These are phyloP conservation scores for Sporothrix variecibatus DNA, from an alignment of 2,329 filamentous ascomycete genomes.

Conservation along the genomic window DNA sequence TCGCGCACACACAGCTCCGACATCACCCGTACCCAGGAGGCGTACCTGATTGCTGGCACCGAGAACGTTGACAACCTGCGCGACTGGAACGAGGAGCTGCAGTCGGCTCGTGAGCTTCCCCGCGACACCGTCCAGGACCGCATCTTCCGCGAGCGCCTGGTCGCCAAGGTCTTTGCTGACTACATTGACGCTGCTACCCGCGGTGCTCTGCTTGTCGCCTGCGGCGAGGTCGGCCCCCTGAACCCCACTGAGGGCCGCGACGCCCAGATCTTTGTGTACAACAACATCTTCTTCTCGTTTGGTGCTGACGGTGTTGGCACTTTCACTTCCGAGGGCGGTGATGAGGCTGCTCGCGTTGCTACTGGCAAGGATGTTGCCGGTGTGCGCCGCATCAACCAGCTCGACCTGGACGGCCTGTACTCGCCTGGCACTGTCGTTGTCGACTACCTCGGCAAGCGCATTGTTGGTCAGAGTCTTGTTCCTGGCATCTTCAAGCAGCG, in stretches of 20 bases:
- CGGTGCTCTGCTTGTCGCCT: slow-evolving; percentile 87
- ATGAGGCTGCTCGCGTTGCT: slow-evolving; percentile 92
- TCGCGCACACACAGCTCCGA: slow-evolving; percentile 76
- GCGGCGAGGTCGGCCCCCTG: slow-evolving; percentile 87
- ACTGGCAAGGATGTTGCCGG: slow-evolving; percentile 96
- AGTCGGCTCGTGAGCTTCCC: slow-evolving; percentile 91
- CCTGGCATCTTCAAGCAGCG: slow-evolving; percentile 99
- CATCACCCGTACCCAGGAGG: slow-evolving; percentile 87
- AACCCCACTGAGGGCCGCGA: slow-evolving; percentile 93
- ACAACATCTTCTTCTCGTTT: slow-evolving; percentile 99
- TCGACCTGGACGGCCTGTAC: slow-evolving; percentile 92
- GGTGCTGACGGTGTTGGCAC: slow-evolving; percentile 96
- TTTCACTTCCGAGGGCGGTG: slow-evolving; percentile 92
- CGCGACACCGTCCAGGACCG: slow-evolving; percentile 93
- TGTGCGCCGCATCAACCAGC: slow-evolving; percentile 92
- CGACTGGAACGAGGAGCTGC: slow-evolving; percentile 99
- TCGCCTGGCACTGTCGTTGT: slow-evolving; percentile 95
- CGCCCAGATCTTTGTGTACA: slow-evolving; percentile 98
- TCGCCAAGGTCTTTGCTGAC: slow-evolving; percentile 95
- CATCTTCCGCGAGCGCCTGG: slow-evolving; percentile 90
- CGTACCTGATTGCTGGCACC: slow-evolving; percentile 82
- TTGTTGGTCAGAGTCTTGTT: slow-evolving; percentile 97
- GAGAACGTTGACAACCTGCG: slow-evolving; percentile 93
- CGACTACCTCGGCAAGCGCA: slow-evolving; percentile 94
- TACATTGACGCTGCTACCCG: slow-evolving; percentile 94